Evolutionary conservation across 345 rosid genomes (phyloP).

Genomic region (Salix purpurea): DNA sequence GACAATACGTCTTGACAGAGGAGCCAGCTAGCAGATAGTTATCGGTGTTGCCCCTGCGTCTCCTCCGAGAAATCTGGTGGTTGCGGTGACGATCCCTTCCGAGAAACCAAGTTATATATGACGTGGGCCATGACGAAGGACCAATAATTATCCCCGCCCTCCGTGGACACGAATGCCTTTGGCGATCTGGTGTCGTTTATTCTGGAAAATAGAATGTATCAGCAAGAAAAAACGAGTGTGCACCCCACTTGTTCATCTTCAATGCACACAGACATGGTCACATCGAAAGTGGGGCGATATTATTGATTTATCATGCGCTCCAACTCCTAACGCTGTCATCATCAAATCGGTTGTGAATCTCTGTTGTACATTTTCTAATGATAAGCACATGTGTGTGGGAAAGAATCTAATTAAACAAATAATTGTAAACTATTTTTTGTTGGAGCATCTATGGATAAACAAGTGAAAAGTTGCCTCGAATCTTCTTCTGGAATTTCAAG

Average conservation of each 20-base stretch:
- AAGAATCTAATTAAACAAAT: no score
- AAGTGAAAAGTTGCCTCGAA: no score
- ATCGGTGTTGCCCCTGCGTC: not conserved
- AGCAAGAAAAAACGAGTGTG: not conserved
- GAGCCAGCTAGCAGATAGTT: not conserved
- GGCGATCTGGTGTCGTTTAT: not conserved
- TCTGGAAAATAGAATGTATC: not conserved
- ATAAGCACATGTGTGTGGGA: not conserved
- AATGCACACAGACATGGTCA: not conserved
- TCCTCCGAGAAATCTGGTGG: not conserved
- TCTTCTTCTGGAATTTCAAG: not conserved
- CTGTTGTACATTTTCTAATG: not conserved
- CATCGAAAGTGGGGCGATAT: not conserved
- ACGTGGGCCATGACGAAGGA: not conserved
- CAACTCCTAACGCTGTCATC: not conserved
- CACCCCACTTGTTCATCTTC: not conserved
- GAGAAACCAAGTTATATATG: not conserved
- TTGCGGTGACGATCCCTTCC: not conserved
- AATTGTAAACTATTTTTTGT: no score
- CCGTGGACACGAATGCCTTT: not conserved
- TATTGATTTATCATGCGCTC: not conserved
- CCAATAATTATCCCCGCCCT: not conserved
- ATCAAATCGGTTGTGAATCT: no score
- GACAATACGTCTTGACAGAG: not conserved
- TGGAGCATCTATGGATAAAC: no score